A percentile compares a stretch with the other conserved stretches of the same genome.
phyloP scores from a whole-genome alignment of 805 yeast species.

The Monosporozyma unispora region DNA sequence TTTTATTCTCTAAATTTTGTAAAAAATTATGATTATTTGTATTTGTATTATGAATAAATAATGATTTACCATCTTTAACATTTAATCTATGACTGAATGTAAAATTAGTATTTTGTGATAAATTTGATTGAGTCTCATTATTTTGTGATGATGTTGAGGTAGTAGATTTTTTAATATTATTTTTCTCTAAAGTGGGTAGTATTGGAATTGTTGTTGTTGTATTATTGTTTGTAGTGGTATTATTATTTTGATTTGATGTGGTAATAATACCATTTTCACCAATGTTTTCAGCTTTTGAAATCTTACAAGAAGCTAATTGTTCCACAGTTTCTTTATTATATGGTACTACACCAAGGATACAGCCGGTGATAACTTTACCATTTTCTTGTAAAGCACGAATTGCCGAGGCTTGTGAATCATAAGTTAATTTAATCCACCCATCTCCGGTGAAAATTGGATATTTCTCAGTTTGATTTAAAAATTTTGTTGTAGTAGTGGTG shows the following conservation, averaged over 20 bases:
- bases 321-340: conserved; percentile 54
- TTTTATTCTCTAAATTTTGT: conserved; percentile 22
- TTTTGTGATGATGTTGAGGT: not conserved
- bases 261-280: conserved; percentile 11
- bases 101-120: conserved; percentile 2
- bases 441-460: conserved; percentile 75
- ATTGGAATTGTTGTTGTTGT: conserved; percentile 1
- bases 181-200: not conserved
- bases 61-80: conserved; percentile 36
- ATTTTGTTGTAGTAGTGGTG: not conserved
- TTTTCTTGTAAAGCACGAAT: conserved; percentile 78
- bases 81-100: conserved; percentile 26
- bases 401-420: conserved; percentile 65
- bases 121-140: not conserved
- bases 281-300: conserved; percentile 24
- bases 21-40: conserved; percentile 19
- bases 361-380: conserved; percentile 61
- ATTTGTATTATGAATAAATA: conserved; percentile 29
- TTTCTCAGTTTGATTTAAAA: conserved; percentile 18
- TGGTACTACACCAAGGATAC: conserved; percentile 59
- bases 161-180: not conserved
- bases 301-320: conserved; percentile 38
- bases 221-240: not conserved
- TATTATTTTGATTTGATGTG: not conserved
- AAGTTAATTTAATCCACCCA: conserved; percentile 88